Evolutionary conservation across 305 asterid genomes (phyloP).

Genomic region (Solanum chacoense): DNA sequence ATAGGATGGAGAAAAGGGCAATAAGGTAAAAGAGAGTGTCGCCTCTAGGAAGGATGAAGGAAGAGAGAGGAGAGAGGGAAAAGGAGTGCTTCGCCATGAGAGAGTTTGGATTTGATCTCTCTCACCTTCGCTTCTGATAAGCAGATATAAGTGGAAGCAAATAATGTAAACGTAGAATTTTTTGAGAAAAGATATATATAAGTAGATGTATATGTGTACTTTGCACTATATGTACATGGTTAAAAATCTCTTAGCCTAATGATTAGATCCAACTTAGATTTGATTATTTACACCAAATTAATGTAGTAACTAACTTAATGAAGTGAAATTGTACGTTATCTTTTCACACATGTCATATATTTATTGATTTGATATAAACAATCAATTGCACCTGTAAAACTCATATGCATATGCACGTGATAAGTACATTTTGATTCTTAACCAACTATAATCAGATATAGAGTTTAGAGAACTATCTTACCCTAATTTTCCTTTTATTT

Average conservation of each 20-base stretch:
- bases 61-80: slow-evolving; percentile 40
- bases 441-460: not conserved
- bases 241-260: not conserved
- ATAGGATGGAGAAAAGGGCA: slow-evolving; percentile 44
- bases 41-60: slow-evolving; percentile 54
- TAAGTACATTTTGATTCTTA: not conserved
- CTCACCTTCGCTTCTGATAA: not conserved
- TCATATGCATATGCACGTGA: not conserved
- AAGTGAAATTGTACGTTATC: not conserved
- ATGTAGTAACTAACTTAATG: not conserved
- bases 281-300: not conserved
- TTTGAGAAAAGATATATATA: no score
- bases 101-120: slow-evolving; percentile 1
- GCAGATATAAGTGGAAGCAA: not conserved
- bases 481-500: not conserved
- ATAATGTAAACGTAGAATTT: not conserved
- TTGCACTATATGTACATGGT: not conserved
- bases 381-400: not conserved
- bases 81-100: slow-evolving; percentile 48
- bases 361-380: not conserved
- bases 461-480: not conserved
- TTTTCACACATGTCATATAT: not conserved
- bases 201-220: not conserved
- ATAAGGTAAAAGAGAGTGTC: slow-evolving; percentile 48
- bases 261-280: not conserved